These are phyloP conservation scores for Luffa aegyptiaca DNA, from an alignment of 306 rosid genomes.

Conservation along the genomic window DNA sequence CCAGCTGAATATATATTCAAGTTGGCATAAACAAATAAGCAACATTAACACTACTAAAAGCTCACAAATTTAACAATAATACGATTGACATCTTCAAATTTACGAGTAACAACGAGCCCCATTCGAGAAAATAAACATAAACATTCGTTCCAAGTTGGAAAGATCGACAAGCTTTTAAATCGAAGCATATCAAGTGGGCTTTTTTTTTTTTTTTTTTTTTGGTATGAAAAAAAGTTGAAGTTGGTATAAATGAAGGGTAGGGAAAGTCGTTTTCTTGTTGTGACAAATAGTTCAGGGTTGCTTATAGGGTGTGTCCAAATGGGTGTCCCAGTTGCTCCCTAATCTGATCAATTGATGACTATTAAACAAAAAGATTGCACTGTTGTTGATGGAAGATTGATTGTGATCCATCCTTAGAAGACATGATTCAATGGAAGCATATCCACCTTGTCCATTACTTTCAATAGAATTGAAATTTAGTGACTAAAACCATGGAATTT, in stretches of 20 bases:
- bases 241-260: background rate
- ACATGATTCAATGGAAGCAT: conserved; percentile 5
- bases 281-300: conserved; percentile 3
- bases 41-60: no score
- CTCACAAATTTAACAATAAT: no score
- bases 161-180: no score
- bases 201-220: no score
- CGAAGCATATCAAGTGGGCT: no score
- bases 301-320: background rate
- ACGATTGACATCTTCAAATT: no score
- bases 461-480: background rate
- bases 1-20: no score
- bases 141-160: no score
- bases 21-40: no score
- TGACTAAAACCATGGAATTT: conserved; percentile 8
- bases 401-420: conserved; percentile 5
- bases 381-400: conserved; percentile 7
- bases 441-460: conserved; percentile 8
- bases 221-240: no score
- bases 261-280: background rate
- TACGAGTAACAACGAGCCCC: no score
- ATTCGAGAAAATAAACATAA: no score
- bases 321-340: conserved; percentile 8
- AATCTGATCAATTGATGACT: background rate
- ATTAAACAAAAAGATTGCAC: conserved; percentile 8